phyloP scores from a whole-genome alignment of 139 green algal species.

The Penium margaritaceum region DNA sequence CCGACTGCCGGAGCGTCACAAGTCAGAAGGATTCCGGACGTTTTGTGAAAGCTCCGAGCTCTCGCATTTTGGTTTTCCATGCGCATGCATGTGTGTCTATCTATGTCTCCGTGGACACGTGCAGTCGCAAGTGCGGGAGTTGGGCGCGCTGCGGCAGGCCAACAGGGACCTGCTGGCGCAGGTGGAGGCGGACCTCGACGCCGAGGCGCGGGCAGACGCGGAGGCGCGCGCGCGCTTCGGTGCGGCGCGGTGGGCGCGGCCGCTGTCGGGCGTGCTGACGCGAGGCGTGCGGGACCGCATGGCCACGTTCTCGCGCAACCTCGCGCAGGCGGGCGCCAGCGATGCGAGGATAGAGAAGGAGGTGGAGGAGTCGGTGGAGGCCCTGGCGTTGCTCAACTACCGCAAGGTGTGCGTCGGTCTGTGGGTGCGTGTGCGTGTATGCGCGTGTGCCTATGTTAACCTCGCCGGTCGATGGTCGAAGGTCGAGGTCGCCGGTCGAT shows the following conservation, averaged over 20 bases:
- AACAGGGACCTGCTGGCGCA: constrained; percentile 51
- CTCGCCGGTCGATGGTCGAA: too few species aligned
- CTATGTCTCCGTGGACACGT: too few species aligned
- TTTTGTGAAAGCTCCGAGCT: too few species aligned
- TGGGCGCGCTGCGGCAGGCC: constrained; percentile 58
- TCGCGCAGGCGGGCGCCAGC: constrained; percentile 42
- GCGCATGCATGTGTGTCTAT: too few species aligned
- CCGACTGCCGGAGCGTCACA: too few species aligned
- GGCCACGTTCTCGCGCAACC: constrained; percentile 21
- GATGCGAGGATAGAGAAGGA: constrained; percentile 34
- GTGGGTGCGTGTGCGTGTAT: too few species aligned
- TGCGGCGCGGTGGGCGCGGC: constrained; percentile 45
- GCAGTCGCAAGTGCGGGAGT: constrained; percentile 56
- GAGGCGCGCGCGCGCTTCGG: constrained; percentile 42
- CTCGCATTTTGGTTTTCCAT: too few species aligned
- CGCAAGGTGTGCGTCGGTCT: too few species aligned
- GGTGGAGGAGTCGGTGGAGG: constrained; percentile 19
- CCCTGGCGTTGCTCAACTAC: constrained; percentile 30
- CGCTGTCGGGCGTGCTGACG: constrained; percentile 25
- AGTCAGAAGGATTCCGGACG: too few species aligned
- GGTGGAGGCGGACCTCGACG: constrained; percentile 62
- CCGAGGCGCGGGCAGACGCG: constrained; percentile 56
- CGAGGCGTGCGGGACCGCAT: constrained; percentile 36
- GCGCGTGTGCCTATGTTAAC: too few species aligned
- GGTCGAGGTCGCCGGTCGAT: too few species aligned